Percentiles rank a stretch among this genome's conserved stretches.
Evolutionary conservation across 2,329 filamentous ascomycete species (phyloP).

Genomic region (Bipolaris bicolor): DNA sequence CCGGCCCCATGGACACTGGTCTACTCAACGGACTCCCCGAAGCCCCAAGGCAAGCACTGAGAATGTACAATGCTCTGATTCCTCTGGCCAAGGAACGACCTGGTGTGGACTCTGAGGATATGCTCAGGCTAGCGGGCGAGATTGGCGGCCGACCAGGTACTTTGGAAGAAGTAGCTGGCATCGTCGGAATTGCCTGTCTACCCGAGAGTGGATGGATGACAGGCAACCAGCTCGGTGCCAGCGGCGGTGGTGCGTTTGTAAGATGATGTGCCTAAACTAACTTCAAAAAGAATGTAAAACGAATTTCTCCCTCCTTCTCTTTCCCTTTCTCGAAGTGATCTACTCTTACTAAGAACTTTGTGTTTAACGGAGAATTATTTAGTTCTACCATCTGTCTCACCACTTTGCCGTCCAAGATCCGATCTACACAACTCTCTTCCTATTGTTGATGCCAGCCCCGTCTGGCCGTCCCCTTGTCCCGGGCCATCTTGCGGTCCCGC

Average conservation of each 20-base stretch:
- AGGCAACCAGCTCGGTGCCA: conserved; percentile 13
- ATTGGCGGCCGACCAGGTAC: conserved; percentile 13
- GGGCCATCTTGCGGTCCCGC: too few species aligned
- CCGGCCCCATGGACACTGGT: conserved; percentile 13
- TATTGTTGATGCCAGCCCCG: background rate
- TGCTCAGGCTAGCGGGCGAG: conserved; percentile 8
- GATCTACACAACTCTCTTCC: background rate
- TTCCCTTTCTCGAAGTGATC: background rate
- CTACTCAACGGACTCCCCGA: conserved; percentile 11
- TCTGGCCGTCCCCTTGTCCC: background rate
- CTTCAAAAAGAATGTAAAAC: background rate
- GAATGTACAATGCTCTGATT: conserved; percentile 11
- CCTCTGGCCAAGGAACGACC: conserved; percentile 9
- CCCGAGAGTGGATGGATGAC: conserved; percentile 17
- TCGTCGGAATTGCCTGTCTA: conserved; percentile 13
- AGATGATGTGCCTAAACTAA: background rate
- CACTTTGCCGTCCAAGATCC: background rate
- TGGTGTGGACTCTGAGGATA: conserved; percentile 8
- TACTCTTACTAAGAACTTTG: background rate
- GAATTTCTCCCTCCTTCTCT: background rate
- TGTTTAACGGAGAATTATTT: background rate
- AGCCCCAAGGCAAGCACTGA: conserved; percentile 8
- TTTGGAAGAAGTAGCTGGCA: conserved; percentile 12
- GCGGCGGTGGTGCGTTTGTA: conserved; percentile 12
- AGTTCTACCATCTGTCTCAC: background rate